These are phyloP conservation scores for Salix dunnii DNA, from an alignment of 345 rosid species.

Conservation along the genomic window DNA sequence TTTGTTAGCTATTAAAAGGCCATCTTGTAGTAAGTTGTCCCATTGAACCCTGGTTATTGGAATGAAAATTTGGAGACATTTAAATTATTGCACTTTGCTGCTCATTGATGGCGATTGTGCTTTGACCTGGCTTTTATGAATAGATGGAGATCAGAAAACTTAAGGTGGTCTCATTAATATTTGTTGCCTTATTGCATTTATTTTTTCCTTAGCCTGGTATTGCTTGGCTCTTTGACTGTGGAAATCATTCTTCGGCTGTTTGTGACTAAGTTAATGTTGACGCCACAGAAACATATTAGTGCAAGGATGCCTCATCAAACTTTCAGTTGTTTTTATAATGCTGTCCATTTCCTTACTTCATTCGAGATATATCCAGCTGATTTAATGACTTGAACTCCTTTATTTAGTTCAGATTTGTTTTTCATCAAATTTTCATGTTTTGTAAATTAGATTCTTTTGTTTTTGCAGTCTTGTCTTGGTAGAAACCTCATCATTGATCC, in stretches of 20 bases:
- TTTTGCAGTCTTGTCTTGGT: slow-evolving; percentile 65
- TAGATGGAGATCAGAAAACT: not conserved
- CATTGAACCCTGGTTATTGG: not conserved
- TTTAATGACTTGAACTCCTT: not conserved
- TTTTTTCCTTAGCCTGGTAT: not conserved
- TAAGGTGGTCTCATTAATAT: not conserved
- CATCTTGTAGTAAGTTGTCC: not conserved
- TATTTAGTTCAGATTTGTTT: not conserved
- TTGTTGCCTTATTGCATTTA: not conserved
- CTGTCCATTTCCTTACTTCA: not conserved
- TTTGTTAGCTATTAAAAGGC: not conserved
- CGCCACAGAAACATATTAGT: not conserved
- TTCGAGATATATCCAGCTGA: not conserved
- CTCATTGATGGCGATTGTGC: not conserved
- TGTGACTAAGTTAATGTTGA: not conserved
- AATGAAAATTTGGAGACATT: not conserved
- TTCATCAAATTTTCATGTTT: not conserved
- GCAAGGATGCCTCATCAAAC: not conserved
- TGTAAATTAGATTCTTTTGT: slow-evolving; percentile 7
- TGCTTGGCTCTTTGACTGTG: not conserved
- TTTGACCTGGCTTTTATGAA: not conserved
- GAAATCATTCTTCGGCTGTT: not conserved
- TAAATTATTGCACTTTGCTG: not conserved
- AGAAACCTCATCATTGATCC: slow-evolving; percentile 80
- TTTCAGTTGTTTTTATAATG: not conserved